These are phyloP conservation scores for Solanum rostratum DNA, from an alignment of 257 asterid genomes.

Conservation along the genomic window DNA sequence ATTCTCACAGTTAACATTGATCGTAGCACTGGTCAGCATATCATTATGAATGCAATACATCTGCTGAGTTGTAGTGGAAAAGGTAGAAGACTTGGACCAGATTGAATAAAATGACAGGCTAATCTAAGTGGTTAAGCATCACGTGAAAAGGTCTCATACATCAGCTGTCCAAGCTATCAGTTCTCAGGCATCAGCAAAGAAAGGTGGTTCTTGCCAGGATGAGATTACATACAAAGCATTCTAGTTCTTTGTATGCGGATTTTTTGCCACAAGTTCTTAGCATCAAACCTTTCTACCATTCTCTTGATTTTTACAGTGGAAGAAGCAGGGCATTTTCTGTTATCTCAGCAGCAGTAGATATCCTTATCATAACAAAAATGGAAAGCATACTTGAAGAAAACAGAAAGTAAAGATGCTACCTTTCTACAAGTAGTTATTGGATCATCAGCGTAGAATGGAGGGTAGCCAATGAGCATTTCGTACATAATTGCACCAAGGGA, in stretches of 20 bases:
- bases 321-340: not conserved
- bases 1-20: not conserved
- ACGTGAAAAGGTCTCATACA: not conserved
- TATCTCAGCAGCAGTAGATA: not conserved
- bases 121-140: not conserved
- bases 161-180: not conserved
- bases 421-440: conserved; percentile 44
- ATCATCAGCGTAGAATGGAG: conserved; percentile 42
- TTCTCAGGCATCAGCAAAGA: not conserved
- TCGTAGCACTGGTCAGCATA: not conserved
- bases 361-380: not conserved
- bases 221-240: not conserved
- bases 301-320: not conserved
- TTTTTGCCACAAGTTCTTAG: not conserved
- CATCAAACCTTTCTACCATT: not conserved
- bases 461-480: conserved; percentile 48
- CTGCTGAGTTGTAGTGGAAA: not conserved
- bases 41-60: not conserved
- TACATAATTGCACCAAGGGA: conserved; percentile 49
- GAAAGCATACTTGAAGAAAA: not conserved
- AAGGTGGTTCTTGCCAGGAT: not conserved
- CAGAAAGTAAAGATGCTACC: conserved; percentile 13
- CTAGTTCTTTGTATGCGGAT: not conserved
- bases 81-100: not conserved
- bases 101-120: not conserved